Base-by-base conservation (phyloP, 1,284 basidiomycete species). In the Neonothopanus nambi region DNA sequence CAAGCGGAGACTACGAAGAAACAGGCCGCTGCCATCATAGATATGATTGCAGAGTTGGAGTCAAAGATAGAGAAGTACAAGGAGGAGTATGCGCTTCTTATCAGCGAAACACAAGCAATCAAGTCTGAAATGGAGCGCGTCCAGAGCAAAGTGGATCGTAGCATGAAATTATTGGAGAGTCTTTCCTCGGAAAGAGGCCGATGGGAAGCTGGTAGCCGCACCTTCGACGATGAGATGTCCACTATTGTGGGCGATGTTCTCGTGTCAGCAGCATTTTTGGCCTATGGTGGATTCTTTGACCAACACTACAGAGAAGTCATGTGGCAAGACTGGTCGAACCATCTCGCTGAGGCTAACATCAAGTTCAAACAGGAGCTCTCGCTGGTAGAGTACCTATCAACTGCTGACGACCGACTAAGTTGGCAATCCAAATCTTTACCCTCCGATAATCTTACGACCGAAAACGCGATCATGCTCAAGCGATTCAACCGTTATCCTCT, bases 401-500 rank as follows among this genome's bases (percentile, higher is more conserved):
- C 95, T 2, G 95, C 97, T 1, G 97, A 99, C 65, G 94, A 99
- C 65, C 89, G 96, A 46, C 82, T 98, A 54, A 87, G 82, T 61
- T 99, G 96, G 97, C 94, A 96, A 70, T 91, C 93, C 17, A 95
- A 95, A 65, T 90, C 93, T 1, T 78, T 99, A 12, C 97, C 97
- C 1, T 87, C 93, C 7, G 96, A 99, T 71, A 95, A 92, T 59
- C 79, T 99, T 33, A 98, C 95, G 63, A 94, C 91, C 1, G 97
- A 99, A 73, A 99, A 99, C 67, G 97, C 97, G 9, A 96, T 99
- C 74, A 99, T 97, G 92, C 85, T 99, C 67, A 95, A 97, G 68
- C 88, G 94, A 43, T 98, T 96, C 83, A 95, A 95, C 67, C 92
- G 97, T 15, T 99, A 98, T 69, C 98, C 97, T 2, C 83, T 99